These are phyloP conservation scores for California macrophylla DNA, from an alignment of 441 rosid genomes.

Conservation along the genomic window DNA sequence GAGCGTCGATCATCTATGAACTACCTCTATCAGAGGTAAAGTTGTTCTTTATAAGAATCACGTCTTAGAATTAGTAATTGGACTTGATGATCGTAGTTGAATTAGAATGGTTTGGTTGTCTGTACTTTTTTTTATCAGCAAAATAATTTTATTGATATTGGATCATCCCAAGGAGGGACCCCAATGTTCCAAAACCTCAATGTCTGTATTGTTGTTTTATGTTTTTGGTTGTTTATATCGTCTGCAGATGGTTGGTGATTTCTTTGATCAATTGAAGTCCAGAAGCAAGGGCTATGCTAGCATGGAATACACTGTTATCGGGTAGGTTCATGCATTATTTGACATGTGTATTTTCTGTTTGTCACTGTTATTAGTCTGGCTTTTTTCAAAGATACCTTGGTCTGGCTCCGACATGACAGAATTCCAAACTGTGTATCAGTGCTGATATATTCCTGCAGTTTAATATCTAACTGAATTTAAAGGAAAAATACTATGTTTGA, in stretches of 20 bases:
- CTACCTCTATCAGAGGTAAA: conserved; percentile 89
- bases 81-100: neutral
- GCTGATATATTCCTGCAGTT: neutral
- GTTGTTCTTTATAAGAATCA: conserved; percentile 3
- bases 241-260: conserved; percentile 94
- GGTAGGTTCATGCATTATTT: conserved; percentile 38
- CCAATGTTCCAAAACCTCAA: too few relatives aligned
- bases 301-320: conserved; percentile 83
- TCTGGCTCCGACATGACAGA: neutral
- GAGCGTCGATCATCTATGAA: conserved; percentile 77
- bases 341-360: neutral
- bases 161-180: too few relatives aligned
- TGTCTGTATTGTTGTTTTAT: conserved; percentile 11
- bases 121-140: too few relatives aligned
- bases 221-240: conserved; percentile 17
- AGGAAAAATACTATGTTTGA: neutral
- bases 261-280: conserved; percentile 90
- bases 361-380: neutral
- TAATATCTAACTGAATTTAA: neutral
- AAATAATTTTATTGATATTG: too few relatives aligned
- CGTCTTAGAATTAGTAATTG: conserved; percentile 3
- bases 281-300: conserved; percentile 96
- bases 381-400: neutral
- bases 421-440: neutral
- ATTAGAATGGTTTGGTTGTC: too few relatives aligned